Percentiles rank a stretch among this genome's conserved stretches.
Evolutionary conservation across 169 alveolate species (phyloP).

Genomic region (Eimeria necatrix): DNA sequence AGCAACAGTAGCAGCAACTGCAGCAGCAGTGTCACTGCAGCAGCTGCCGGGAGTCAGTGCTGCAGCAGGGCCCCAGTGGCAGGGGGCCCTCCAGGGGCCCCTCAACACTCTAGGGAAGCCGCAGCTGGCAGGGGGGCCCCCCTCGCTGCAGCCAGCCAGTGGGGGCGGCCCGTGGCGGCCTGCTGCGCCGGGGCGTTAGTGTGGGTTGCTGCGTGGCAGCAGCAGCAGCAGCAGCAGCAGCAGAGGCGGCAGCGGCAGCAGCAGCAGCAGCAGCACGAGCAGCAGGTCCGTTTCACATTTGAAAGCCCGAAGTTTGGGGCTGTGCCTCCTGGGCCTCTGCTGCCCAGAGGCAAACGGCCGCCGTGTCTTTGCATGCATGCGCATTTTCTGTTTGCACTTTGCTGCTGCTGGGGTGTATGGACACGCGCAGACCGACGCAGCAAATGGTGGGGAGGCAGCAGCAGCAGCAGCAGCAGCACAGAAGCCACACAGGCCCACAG

Average conservation of each 20-base stretch:
- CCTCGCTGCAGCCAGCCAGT: not conserved
- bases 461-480: too few species aligned
- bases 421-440: too few species aligned
- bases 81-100: slow-evolving; percentile 14
- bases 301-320: not conserved
- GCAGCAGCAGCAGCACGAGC: slow-evolving; percentile 4
- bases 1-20: slow-evolving; percentile 14
- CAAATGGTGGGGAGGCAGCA: too few species aligned
- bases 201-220: not conserved
- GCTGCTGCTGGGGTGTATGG: not conserved
- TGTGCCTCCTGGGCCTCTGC: too few species aligned
- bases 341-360: not conserved
- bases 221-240: slow-evolving; percentile 13
- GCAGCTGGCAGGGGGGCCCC: not conserved
- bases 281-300: not conserved
- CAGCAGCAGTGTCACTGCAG: slow-evolving; percentile 1
- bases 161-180: not conserved
- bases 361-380: not conserved
- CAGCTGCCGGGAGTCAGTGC: not conserved
- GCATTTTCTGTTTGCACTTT: not conserved
- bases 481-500: too few species aligned
- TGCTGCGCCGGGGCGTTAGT: too few species aligned
- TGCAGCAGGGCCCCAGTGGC: not conserved
- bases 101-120: not conserved
- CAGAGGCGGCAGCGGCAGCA: slow-evolving; percentile 34